Conservation (phyloP, 2,329 filamentous ascomycete genomes). For the Colletotrichum sp. region DNA sequence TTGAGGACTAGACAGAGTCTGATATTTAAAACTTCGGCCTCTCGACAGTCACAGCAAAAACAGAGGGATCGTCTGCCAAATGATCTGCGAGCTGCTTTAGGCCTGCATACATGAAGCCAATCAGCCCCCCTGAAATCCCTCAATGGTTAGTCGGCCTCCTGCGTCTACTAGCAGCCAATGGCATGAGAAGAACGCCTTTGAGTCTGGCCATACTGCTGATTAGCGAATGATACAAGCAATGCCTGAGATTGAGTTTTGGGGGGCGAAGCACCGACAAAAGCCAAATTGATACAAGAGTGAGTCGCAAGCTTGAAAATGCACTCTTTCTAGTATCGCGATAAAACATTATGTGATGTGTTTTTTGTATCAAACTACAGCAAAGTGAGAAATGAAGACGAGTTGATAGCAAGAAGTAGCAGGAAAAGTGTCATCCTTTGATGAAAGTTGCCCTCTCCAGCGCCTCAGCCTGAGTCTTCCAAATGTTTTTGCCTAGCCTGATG, state of each 20-base stretch:
- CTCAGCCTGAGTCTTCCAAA: not conserved
- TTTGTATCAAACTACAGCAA: too few relatives aligned
- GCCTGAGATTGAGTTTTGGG: not conserved
- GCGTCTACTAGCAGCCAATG: not conserved
- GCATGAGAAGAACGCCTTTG: not conserved
- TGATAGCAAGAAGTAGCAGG: too few relatives aligned
- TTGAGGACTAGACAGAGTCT: not conserved
- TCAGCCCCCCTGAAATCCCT: not conserved
- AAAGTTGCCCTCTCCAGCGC: not conserved
- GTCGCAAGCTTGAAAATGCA: not conserved
- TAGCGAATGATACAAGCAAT: not conserved
- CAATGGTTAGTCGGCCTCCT: not conserved
- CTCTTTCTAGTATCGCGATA: too few relatives aligned
- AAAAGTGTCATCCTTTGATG: not conserved
- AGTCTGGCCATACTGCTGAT: not conserved
- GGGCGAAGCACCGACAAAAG: not conserved
- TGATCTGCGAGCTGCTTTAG: not conserved
- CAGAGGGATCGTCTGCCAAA: not conserved
- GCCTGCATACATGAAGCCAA: not conserved
- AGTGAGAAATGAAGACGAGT: too few relatives aligned
- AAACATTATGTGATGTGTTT: too few relatives aligned
- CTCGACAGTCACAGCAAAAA: not conserved
- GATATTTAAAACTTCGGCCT: not conserved
- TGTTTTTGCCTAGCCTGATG: not conserved
- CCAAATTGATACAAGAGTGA: not conserved